Evolutionary conservation across 2,329 filamentous ascomycete species (phyloP).

Genomic region (Thelonectria olida): DNA sequence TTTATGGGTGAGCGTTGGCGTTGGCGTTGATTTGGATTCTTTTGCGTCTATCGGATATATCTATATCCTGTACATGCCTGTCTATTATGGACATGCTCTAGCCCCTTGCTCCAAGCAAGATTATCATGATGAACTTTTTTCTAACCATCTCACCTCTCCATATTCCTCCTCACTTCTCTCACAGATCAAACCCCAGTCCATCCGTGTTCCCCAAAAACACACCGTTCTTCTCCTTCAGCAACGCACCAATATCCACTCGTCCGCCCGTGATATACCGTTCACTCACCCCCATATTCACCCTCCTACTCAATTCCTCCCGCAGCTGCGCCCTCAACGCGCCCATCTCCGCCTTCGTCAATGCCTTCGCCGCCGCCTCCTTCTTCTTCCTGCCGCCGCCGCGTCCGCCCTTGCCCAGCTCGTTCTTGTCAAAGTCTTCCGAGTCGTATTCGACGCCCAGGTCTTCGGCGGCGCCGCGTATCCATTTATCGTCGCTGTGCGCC

Average conservation of each 20-base stretch:
- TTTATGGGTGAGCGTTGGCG: neutral
- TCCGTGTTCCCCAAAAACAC: constrained; percentile 54
- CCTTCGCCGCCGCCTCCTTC: constrained; percentile 76
- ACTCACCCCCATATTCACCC: constrained; percentile 88
- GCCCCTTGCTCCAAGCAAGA: neutral
- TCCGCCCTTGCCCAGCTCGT: constrained; percentile 68
- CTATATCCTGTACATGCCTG: neutral
- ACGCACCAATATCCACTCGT: constrained; percentile 80
- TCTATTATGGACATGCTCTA: neutral
- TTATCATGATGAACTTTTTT: neutral
- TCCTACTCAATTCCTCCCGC: constrained; percentile 72
- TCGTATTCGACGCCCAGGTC: constrained; percentile 96
- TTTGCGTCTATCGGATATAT: neutral
- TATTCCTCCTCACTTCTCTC: too few species aligned
- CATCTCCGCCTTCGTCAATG: constrained; percentile 78
- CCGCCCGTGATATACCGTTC: constrained; percentile 87
- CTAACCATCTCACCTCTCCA: too few species aligned
- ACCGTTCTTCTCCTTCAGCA: constrained; percentile 66
- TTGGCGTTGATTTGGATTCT: neutral
- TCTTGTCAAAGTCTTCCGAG: constrained; percentile 84
- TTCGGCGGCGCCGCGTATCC: constrained; percentile 85
- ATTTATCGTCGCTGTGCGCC: constrained; percentile 82
- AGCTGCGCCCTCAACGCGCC: constrained; percentile 76
- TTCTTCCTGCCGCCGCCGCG: constrained; percentile 77
- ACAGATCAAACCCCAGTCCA: constrained; percentile 43